Conservation (phyloP, 345 rosid species). For the Jatropha curcas region DNA sequence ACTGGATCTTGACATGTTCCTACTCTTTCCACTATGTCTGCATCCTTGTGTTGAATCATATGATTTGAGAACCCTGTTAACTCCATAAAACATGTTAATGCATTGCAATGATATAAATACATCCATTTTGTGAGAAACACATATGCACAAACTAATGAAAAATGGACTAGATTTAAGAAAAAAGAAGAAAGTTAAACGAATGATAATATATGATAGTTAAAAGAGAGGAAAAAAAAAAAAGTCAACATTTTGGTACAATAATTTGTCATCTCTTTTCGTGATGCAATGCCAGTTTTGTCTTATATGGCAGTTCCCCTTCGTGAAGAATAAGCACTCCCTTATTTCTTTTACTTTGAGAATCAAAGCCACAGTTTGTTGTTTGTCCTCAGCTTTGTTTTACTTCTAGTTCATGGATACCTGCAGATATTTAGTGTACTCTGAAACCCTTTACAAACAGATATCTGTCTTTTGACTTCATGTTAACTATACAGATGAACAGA, state of each 20-base stretch:
- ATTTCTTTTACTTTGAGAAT: slow-evolving; percentile 2
- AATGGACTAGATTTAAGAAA: not conserved
- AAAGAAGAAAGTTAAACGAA: not conserved
- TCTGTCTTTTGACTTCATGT: not conserved
- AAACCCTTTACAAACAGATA: not conserved
- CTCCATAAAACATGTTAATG: not conserved
- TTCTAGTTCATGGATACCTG: not conserved
- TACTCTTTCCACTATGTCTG: not conserved
- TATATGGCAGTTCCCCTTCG: not conserved
- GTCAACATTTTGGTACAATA: not conserved
- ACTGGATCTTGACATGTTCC: not conserved
- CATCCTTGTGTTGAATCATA: not conserved
- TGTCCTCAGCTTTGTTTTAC: not conserved
- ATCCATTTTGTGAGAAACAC: not conserved
- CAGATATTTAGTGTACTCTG: not conserved
- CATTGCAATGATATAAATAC: not conserved
- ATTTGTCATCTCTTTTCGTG: not conserved
- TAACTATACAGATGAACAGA: slow-evolving; percentile 37
- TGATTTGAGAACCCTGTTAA: not conserved
- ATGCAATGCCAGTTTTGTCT: not conserved
- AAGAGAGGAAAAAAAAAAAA: not conserved
- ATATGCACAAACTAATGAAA: not conserved
- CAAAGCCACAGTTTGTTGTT: not conserved
- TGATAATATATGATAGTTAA: not conserved
- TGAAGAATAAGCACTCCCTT: not conserved